Evolutionary conservation across 768 basidiomycete species (phyloP), one percentile per base, ranked within the genome.

Genomic region (Paxillus involutus): DNA sequence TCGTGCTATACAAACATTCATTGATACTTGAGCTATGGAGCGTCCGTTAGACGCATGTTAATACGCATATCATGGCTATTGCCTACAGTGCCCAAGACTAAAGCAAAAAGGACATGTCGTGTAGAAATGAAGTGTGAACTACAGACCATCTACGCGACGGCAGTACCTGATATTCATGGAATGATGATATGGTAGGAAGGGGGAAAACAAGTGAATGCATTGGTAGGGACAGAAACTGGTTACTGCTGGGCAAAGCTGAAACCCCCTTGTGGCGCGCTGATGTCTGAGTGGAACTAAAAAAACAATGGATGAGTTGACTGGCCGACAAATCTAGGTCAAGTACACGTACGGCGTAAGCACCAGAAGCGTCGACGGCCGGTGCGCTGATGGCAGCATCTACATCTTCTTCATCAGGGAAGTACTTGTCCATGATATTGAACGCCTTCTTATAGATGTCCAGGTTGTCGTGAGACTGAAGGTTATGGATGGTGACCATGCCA

Each of bases 401-500:
- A 45, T 95, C 96, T 69, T 98, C 96, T 66, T 98, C 96, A 59
- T 95, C 94, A 33, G 94, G 93, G 89, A 96, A 97, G 78, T 96
- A 97, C 68, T 95, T 95, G 77, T 93, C 89, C 89, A 92, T 92
- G 66, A 93, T 97, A 73, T 93, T 93, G 81, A 94, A 99, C 40
- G 95, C 96, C 78, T 99, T 98, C 84, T 98, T 98, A 78, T 99
- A 99, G 64, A 99, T 98, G 63, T 98, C 96, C 74, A 98, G 74
- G 75, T 99, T 99, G 77, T 99, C 96, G 73, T 98, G 97, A 73
- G 96, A 94, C 75, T 99, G 97, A 51, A 98, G 84, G 73, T 98
- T 95, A 80, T 99, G 96, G 71, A 99, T 98, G 17, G 94, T 91
- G 62, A 94, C 84, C 97, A 99, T 98, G 49, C 97, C 97, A 54